phyloP scores from a whole-genome alignment of 1,139 yeast genomes.

The Candida glucosophila region DNA sequence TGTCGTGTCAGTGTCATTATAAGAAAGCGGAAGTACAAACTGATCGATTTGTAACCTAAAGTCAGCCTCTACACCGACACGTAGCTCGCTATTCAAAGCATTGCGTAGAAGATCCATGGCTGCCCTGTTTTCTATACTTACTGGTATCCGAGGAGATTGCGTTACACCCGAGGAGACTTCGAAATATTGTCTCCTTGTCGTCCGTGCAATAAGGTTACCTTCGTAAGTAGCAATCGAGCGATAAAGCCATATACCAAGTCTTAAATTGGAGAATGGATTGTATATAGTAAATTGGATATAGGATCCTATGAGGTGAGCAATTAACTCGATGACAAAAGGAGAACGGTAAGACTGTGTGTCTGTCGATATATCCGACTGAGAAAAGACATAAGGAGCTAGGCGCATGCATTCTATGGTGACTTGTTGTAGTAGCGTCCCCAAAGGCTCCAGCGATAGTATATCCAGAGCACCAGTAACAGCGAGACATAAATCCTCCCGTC shows the following conservation, averaged over 20 bases:
- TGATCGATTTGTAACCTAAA: slow-evolving; percentile 28
- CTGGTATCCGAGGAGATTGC: slow-evolving; percentile 40
- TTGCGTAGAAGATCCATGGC: slow-evolving; percentile 41
- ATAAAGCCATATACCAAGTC: slow-evolving; percentile 27
- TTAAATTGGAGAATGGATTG: slow-evolving; percentile 43
- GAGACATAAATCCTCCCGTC: too few relatives aligned
- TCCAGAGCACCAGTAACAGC: too few relatives aligned
- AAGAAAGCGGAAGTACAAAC: slow-evolving; percentile 30
- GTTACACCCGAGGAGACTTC: slow-evolving; percentile 42
- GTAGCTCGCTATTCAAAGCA: slow-evolving; percentile 42
- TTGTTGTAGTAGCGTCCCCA: too few relatives aligned
- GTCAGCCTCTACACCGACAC: slow-evolving; percentile 37
- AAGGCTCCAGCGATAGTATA: too few relatives aligned
- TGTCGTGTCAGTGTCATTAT: slow-evolving; percentile 28
- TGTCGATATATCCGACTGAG: too few relatives aligned
- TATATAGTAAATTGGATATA: slow-evolving; percentile 42
- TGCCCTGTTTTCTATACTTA: slow-evolving; percentile 34
- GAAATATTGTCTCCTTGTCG: slow-evolving; percentile 26
- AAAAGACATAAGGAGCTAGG: too few relatives aligned
- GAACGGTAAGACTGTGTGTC: too few relatives aligned
- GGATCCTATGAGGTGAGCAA: slow-evolving; percentile 43
- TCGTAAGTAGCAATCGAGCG: slow-evolving; percentile 41
- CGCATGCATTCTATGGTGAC: too few relatives aligned
- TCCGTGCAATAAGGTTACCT: slow-evolving; percentile 37
- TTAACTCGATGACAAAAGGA: slow-evolving; percentile 31